phyloP scores from a whole-genome alignment of 768 basidiomycete species.

The Sistotremastrum niveocremeum region DNA sequence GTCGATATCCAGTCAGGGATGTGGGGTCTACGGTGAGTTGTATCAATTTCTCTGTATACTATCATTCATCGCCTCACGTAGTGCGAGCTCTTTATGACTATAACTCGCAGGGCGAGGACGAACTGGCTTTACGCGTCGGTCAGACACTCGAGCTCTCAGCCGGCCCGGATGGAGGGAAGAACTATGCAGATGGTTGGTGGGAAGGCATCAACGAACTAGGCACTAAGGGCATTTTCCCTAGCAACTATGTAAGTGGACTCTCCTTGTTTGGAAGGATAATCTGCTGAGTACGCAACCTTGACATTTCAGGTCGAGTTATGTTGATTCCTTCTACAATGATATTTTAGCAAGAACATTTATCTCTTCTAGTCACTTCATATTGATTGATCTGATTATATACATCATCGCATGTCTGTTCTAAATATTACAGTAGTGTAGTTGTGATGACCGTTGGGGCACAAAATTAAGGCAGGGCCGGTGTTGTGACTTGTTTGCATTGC shows the following conservation, averaged over 20 bases:
- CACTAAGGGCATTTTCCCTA: slow-evolving; percentile 71
- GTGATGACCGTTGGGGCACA: too few relatives aligned
- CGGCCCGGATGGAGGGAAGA: slow-evolving; percentile 44
- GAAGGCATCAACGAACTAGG: slow-evolving; percentile 60
- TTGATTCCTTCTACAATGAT: too few relatives aligned
- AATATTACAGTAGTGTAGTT: too few relatives aligned
- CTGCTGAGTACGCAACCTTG: too few relatives aligned
- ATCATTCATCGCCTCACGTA: slow-evolving; percentile 13
- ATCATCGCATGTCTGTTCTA: too few relatives aligned
- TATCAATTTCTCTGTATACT: not conserved
- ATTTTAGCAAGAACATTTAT: too few relatives aligned
- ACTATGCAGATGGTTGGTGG: slow-evolving; percentile 76
- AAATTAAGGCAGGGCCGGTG: too few relatives aligned
- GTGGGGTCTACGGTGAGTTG: slow-evolving; percentile 35
- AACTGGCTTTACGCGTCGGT: slow-evolving; percentile 48
- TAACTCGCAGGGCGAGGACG: slow-evolving; percentile 56
- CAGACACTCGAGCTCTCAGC: slow-evolving; percentile 50
- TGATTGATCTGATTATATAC: too few relatives aligned
- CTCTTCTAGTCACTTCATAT: too few relatives aligned
- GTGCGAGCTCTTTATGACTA: slow-evolving; percentile 80
- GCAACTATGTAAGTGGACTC: slow-evolving; percentile 59
- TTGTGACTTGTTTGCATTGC: too few relatives aligned
- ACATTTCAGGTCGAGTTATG: too few relatives aligned
- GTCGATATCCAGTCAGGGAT: slow-evolving; percentile 17
- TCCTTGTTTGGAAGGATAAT: too few relatives aligned